Conservation (phyloP, 169 alveolate genomes). For the Eimeria zaria region DNA sequence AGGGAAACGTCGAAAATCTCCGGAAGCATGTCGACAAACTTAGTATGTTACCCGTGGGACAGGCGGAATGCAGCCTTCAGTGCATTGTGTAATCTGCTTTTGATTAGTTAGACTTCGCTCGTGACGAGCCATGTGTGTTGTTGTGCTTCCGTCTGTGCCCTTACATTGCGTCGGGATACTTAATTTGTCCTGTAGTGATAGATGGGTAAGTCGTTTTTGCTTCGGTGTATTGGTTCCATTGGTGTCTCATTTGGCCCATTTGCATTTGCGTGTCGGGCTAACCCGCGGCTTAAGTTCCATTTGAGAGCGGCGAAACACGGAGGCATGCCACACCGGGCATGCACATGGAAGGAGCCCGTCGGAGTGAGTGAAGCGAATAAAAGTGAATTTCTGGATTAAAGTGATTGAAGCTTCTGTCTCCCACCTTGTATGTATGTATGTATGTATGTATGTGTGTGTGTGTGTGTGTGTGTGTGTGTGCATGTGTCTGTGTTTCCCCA, state of each 20-base stretch:
- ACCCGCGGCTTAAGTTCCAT: background rate
- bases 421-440: too few species aligned
- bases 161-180: background rate
- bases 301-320: background rate
- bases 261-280: background rate
- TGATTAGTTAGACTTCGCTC: background rate
- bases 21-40: constrained; percentile 39
- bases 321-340: background rate
- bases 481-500: background rate
- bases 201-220: background rate
- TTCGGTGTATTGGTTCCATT: background rate
- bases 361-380: background rate
- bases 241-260: background rate
- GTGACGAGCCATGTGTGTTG: background rate
- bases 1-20: background rate
- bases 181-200: background rate
- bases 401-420: too few species aligned
- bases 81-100: background rate
- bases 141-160: background rate
- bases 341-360: background rate
- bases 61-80: background rate
- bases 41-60: background rate
- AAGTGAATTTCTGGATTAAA: too few species aligned
- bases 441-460: background rate
- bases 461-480: background rate